phyloP scores from a whole-genome alignment of 805 yeast genomes.

The Hanseniaspora occidentalis region DNA sequence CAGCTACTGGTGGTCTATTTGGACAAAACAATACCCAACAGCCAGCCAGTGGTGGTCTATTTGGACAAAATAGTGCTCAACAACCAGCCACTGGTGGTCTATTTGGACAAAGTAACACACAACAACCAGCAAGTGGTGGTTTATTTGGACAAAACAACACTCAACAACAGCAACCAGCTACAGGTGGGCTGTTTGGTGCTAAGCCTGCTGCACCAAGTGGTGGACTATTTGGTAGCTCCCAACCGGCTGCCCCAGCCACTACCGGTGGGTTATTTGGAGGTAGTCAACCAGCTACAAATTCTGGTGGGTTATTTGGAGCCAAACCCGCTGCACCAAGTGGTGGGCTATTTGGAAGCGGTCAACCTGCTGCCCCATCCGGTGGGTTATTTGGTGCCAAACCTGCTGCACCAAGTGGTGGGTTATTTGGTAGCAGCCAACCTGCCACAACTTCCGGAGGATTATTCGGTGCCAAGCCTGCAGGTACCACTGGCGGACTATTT shows the following conservation, averaged over 20 bases:
- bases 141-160: constrained; percentile 23
- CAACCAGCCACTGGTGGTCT: constrained; percentile 23
- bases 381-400: constrained; percentile 24
- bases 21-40: constrained; percentile 3
- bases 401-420: constrained; percentile 10
- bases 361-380: constrained; percentile 15
- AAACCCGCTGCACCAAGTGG: constrained; percentile 9
- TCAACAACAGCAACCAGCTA: constrained; percentile 8
- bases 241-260: constrained; percentile 8
- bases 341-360: constrained; percentile 13
- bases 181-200: constrained; percentile 34
- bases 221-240: constrained; percentile 13
- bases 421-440: constrained; percentile 15
- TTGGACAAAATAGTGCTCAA: constrained; percentile 13
- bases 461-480: constrained; percentile 16
- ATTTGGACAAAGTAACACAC: constrained; percentile 20
- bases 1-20: constrained; percentile 7
- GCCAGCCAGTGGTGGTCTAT: constrained; percentile 12
- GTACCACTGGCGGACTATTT: constrained; percentile 16
- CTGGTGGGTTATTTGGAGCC: constrained; percentile 18
- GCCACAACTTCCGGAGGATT: constrained; percentile 18
- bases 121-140: constrained; percentile 16
- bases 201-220: constrained; percentile 8
- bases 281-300: constrained; percentile 3
- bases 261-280: constrained; percentile 37